Conservation (phyloP, 1,139 yeast species). For the Geotrichum candidum region DNA sequence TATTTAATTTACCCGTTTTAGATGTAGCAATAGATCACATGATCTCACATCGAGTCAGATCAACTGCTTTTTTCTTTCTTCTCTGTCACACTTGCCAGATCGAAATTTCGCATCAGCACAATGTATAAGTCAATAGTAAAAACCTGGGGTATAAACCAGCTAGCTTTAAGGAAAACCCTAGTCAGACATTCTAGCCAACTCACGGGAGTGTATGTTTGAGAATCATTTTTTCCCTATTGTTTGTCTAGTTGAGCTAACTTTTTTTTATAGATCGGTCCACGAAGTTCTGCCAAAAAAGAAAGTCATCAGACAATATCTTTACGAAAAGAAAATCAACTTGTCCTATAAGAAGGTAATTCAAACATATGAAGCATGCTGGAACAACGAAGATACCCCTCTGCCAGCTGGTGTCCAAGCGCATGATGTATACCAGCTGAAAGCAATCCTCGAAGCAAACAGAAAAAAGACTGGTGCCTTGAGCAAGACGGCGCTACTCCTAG, state of each 20-base stretch:
- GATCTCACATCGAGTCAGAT: neutral
- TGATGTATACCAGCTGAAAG: constrained; percentile 65
- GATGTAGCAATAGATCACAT: neutral
- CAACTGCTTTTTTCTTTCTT: neutral
- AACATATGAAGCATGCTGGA: constrained; percentile 21
- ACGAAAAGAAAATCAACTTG: constrained; percentile 18
- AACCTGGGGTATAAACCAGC: neutral
- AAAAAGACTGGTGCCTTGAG: constrained; percentile 54
- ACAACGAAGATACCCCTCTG: constrained; percentile 18
- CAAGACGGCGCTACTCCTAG: constrained; percentile 44
- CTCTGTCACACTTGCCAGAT: neutral
- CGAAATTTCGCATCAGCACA: neutral
- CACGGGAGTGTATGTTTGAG: neutral
- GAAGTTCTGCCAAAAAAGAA: constrained; percentile 18
- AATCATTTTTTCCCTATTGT: neutral
- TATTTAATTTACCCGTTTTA: neutral
- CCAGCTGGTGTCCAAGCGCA: constrained; percentile 46
- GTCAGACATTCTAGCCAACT: neutral
- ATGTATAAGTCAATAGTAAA: neutral
- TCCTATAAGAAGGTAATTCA: constrained; percentile 17
- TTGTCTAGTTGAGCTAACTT: neutral
- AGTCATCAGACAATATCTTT: constrained; percentile 18
- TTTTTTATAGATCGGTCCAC: constrained; percentile 5
- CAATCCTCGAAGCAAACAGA: constrained; percentile 58
- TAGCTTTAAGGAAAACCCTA: neutral